These are phyloP conservation scores for Myxozyma nipponensis DNA, from an alignment of 805 yeast species.

Conservation along the genomic window DNA sequence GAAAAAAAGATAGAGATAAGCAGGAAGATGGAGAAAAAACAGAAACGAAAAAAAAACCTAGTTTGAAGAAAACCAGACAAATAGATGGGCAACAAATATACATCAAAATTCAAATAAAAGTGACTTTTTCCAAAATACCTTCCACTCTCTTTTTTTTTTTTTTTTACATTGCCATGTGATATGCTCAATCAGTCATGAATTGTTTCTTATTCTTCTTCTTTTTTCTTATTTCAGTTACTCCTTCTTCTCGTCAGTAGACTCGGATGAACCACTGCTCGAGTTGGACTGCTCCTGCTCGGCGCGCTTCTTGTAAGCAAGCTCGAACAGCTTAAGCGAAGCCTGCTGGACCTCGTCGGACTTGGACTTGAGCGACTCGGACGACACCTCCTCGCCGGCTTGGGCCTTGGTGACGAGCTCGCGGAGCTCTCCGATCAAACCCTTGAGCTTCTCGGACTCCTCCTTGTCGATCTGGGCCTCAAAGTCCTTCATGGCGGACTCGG, in stretches of 20 bases:
- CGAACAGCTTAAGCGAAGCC: slow-evolving; percentile 76
- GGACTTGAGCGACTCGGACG: slow-evolving; percentile 61
- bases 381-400: slow-evolving; percentile 62
- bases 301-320: slow-evolving; percentile 58
- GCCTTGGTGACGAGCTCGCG: slow-evolving; percentile 75
- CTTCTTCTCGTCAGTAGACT: slow-evolving; percentile 21
- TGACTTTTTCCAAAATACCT: not conserved
- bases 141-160: not conserved
- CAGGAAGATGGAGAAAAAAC: too few species aligned
- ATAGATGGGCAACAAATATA: too few species aligned
- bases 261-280: slow-evolving; percentile 9
- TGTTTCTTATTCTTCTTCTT: not conserved
- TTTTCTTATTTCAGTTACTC: slow-evolving; percentile 11
- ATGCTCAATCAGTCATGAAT: too few species aligned
- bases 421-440: slow-evolving; percentile 55
- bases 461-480: slow-evolving; percentile 64
- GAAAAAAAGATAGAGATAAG: too few species aligned
- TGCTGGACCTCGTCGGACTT: slow-evolving; percentile 82
- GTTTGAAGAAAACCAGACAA: not conserved
- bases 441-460: slow-evolving; percentile 53
- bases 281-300: slow-evolving; percentile 32
- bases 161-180: not conserved
- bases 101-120: too few species aligned
- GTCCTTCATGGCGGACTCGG: slow-evolving; percentile 78
- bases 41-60: not conserved